These are phyloP conservation scores for Trichophyton equinum DNA, from an alignment of 2,329 filamentous ascomycete genomes.

Conservation along the genomic window DNA sequence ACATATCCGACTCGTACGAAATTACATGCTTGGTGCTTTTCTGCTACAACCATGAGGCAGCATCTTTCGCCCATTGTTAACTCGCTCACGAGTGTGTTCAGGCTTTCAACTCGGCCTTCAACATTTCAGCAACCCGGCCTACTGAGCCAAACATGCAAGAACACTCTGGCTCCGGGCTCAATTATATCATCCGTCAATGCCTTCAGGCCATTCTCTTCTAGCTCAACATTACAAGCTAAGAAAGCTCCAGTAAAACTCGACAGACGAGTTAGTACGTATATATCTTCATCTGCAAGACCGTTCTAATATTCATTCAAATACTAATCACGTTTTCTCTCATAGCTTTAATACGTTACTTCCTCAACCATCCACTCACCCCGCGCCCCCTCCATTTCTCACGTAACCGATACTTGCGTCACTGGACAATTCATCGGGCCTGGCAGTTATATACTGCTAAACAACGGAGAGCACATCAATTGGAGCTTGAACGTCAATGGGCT, in stretches of 20 bases:
- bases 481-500: conserved; percentile 68
- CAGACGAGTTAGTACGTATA: conserved; percentile 34
- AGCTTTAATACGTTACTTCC: conserved; percentile 58
- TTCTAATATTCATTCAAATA: conserved; percentile 2
- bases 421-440: conserved; percentile 98
- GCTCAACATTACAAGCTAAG: conserved; percentile 28
- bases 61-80: conserved; percentile 29
- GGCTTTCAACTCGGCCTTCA: conserved; percentile 27
- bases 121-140: conserved; percentile 19
- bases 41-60: conserved; percentile 10
- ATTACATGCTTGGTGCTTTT: not conserved
- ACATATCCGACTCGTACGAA: not conserved
- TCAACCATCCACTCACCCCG: conserved; percentile 54
- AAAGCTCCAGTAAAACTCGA: conserved; percentile 25
- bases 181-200: conserved; percentile 14
- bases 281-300: not conserved
- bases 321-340: conserved; percentile 3
- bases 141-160: conserved; percentile 7
- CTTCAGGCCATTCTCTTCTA: conserved; percentile 29
- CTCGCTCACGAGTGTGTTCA: conserved; percentile 35
- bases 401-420: conserved; percentile 79
- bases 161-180: conserved; percentile 7
- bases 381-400: conserved; percentile 80
- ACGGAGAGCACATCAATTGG: conserved; percentile 50
- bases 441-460: conserved; percentile 62